Base-by-base conservation (phyloP, 768 basidiomycete species). In the Rickenella mellea region DNA sequence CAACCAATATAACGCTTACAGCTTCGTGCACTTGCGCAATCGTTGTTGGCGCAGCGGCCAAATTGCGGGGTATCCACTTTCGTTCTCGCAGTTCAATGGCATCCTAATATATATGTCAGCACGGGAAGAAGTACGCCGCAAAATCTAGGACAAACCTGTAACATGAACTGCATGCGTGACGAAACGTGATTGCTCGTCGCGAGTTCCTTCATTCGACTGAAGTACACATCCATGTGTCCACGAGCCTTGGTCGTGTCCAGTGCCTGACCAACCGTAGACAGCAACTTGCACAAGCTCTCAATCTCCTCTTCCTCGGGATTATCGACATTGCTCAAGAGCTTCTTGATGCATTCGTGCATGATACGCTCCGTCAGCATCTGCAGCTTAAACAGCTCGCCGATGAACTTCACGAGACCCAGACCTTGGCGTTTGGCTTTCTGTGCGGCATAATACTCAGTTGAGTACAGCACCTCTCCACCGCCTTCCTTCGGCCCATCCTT, bases 321-420 rank as follows among this genome's bases (percentile, higher is more conserved):
- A 51, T 90, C 82, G 44, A 94, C 83, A 57, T 99, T 97, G 42
- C 83, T 77, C 10, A 98, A 70, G 9, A 97, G 74, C 66, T 94
- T 92, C 76, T 91, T 90, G 58, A 97, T 81, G 70, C 94, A 99
- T 63, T 91, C 87, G 69, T 92, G 87, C 88, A 98, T 99, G 67
- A 98, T 94, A 52, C 90, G 83, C 67, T 92, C 90, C 37, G 91
- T 92, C 42, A 98, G 70, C 91, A 97, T 96, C 65, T 89, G 86
- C n/a, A 99, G 70, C 68, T 97, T 97, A 82, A 91, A 99, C 42
- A 98, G 70, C 66, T 99, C 94, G 49, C 94, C 93, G 49, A 98
- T 97, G 67, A 99, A 93, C 63, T 87, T 89, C 68, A 97, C 91
- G 51, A 99, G 75, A 69, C 94, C 91, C 10, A 97, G 81, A 61